Evolutionary conservation across 164 flowering plant species (phyloP).

Genomic region (Aristolochia contorta): DNA sequence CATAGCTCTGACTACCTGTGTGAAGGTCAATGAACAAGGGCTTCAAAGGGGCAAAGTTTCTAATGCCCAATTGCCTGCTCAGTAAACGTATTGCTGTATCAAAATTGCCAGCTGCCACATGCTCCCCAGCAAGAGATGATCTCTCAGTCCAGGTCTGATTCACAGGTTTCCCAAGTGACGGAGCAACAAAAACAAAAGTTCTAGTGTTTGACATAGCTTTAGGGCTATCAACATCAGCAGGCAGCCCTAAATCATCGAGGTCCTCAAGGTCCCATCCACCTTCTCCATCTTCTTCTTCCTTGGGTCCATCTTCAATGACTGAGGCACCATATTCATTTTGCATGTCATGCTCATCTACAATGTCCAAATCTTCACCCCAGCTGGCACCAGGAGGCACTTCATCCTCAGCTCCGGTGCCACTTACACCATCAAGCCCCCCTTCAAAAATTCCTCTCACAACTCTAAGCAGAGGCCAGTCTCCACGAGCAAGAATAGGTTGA

Average conservation of each 20-base stretch:
- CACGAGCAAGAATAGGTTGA: constrained; percentile 52
- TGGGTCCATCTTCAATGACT: constrained; percentile 43
- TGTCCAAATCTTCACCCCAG: constrained; percentile 78
- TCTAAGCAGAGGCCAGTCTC: constrained; percentile 70
- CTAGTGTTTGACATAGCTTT: constrained; percentile 35
- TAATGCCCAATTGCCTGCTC: constrained; percentile 58
- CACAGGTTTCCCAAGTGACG: constrained; percentile 74
- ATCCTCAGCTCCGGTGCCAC: constrained; percentile 34
- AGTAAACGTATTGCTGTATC: constrained; percentile 63
- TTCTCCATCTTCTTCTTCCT: constrained; percentile 54
- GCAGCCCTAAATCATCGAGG: constrained; percentile 32
- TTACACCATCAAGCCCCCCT: constrained; percentile 56
- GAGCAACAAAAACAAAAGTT: constrained; percentile 57
- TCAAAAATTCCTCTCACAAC: constrained; percentile 83
- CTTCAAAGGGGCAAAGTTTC: constrained; percentile 63
- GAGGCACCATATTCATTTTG: constrained; percentile 50
- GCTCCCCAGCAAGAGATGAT: constrained; percentile 88
- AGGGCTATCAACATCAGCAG: constrained; percentile 54
- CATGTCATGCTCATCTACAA: constrained; percentile 48
- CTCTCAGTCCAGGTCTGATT: constrained; percentile 79
- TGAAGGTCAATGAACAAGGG: constrained; percentile 63
- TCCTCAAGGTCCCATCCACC: constrained; percentile 77
- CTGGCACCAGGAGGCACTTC: constrained; percentile 59
- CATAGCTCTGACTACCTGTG: constrained; percentile 59
- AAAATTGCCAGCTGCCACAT: constrained; percentile 91